phyloP scores from a whole-genome alignment of 495 filamentous ascomycete species.

The Aspergillus mulundensis region DNA sequence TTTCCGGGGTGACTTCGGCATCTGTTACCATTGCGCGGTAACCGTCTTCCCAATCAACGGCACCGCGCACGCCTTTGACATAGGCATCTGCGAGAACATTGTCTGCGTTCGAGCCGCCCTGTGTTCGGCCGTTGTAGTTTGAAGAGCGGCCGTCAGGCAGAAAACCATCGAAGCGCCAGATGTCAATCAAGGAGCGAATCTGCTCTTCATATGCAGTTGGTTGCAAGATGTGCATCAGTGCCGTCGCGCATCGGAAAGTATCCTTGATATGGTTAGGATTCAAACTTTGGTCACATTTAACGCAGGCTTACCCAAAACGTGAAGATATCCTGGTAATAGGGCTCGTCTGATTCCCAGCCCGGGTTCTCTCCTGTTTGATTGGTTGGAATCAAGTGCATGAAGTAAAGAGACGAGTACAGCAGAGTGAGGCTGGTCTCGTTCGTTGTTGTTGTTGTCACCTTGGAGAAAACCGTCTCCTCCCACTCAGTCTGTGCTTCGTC shows the following conservation, averaged over 20 bases:
- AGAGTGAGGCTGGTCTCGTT: conserved; percentile 52
- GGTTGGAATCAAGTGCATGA: conserved; percentile 66
- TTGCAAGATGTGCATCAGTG: conserved; percentile 63
- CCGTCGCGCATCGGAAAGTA: conserved; percentile 58
- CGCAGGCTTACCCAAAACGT: conserved; percentile 46
- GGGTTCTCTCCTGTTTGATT: conserved; percentile 73
- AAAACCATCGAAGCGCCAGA: conserved; percentile 64
- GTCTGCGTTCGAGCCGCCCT: conserved; percentile 72
- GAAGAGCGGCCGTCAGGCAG: conserved; percentile 62
- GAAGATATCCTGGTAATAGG: conserved; percentile 51
- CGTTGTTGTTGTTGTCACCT: conserved; percentile 55
- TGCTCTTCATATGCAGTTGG: conserved; percentile 61
- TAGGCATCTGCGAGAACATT: conserved; percentile 73
- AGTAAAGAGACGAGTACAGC: conserved; percentile 65
- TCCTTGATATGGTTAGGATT: conserved; percentile 32
- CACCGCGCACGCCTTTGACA: conserved; percentile 62
- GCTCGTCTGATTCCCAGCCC: conserved; percentile 59
- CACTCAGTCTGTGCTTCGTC: conserved; percentile 47
- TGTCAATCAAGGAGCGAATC: conserved; percentile 66
- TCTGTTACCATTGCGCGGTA: conserved; percentile 68
- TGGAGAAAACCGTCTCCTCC: conserved; percentile 59
- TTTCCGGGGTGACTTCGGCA: conserved; percentile 58
- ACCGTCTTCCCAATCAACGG: conserved; percentile 66
- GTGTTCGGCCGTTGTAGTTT: conserved; percentile 66
- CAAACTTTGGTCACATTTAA: background rate